Evolutionary conservation across 495 filamentous ascomycete species (phyloP).

Genomic region (Neurospora africana): DNA sequence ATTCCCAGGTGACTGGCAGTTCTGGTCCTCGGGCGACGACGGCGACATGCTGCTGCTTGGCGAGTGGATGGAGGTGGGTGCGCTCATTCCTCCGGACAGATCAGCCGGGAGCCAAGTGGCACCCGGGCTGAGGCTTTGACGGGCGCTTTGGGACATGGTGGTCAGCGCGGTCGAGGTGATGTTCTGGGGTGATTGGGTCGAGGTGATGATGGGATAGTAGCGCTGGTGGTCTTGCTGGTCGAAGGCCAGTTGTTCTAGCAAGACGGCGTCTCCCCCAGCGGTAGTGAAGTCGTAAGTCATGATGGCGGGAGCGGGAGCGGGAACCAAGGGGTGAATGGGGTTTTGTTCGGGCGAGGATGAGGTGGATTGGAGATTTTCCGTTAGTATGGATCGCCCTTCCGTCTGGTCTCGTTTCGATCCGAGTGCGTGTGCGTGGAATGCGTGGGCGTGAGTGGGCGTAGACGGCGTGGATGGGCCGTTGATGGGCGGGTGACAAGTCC

Average conservation of each 20-base stretch:
- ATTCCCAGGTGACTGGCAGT: slow-evolving; percentile 31
- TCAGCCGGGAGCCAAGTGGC: slow-evolving; percentile 37
- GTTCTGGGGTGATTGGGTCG: slow-evolving; percentile 31
- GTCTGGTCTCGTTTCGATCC: background rate
- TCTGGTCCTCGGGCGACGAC: slow-evolving; percentile 37
- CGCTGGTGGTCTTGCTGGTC: slow-evolving; percentile 38
- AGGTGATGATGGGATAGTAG: slow-evolving; percentile 31
- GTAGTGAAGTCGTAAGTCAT: slow-evolving; percentile 49
- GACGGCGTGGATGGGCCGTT: background rate
- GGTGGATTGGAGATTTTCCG: slow-evolving; percentile 22
- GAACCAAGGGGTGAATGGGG: slow-evolving; percentile 9
- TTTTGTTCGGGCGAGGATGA: slow-evolving; percentile 6
- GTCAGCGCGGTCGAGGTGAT: slow-evolving; percentile 35
- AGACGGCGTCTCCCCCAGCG: slow-evolving; percentile 37
- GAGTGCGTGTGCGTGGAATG: background rate
- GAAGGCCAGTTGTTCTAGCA: slow-evolving; percentile 43
- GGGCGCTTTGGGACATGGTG: slow-evolving; percentile 29
- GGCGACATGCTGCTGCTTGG: slow-evolving; percentile 30
- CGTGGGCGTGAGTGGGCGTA: background rate
- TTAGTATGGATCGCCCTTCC: slow-evolving; percentile 9
- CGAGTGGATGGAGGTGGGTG: slow-evolving; percentile 25
- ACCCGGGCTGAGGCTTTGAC: slow-evolving; percentile 28
- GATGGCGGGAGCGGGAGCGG: slow-evolving; percentile 20
- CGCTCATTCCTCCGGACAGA: slow-evolving; percentile 25
- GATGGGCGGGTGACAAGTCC: background rate